Evolutionary conservation across 352 stramenopile species (phyloP).

Genomic region (Phytophthora colocasiae): DNA sequence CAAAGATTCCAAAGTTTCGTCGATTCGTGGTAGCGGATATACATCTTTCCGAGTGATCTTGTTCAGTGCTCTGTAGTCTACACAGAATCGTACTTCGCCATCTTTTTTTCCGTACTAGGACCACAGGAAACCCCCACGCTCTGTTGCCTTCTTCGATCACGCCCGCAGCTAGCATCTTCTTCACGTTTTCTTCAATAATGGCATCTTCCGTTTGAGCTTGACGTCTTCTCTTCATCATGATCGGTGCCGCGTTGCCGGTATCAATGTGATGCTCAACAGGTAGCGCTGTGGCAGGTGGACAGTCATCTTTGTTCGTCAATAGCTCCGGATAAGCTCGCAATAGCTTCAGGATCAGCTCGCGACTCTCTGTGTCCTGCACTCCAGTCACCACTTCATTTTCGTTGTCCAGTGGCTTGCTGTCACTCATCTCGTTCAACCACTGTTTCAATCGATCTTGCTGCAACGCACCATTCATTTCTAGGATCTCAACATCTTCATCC

Average conservation of each 20-base stretch:
- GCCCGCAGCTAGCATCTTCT: not conserved
- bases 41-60: constrained; percentile 2
- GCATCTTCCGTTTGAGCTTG: not conserved
- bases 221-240: not conserved
- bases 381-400: no score
- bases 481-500: not conserved
- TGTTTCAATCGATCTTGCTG: not conserved
- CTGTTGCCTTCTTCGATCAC: not conserved
- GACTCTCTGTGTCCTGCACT: no score
- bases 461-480: not conserved
- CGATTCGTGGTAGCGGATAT: not conserved
- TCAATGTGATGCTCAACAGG: not conserved
- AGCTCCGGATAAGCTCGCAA: no score
- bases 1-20: not conserved
- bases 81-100: not conserved
- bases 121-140: not conserved
- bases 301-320: not conserved
- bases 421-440: not conserved
- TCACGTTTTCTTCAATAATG: no score
- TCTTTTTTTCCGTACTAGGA: not conserved
- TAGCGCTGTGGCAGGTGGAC: not conserved
- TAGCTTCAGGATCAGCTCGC: no score
- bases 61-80: constrained; percentile 1
- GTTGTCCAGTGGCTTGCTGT: not conserved
- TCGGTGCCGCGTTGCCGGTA: not conserved